Evolutionary conservation across 495 filamentous ascomycete species (phyloP), one percentile per base, ranked within the genome.

Genomic region (Hypomontagnella submonticulosa): DNA sequence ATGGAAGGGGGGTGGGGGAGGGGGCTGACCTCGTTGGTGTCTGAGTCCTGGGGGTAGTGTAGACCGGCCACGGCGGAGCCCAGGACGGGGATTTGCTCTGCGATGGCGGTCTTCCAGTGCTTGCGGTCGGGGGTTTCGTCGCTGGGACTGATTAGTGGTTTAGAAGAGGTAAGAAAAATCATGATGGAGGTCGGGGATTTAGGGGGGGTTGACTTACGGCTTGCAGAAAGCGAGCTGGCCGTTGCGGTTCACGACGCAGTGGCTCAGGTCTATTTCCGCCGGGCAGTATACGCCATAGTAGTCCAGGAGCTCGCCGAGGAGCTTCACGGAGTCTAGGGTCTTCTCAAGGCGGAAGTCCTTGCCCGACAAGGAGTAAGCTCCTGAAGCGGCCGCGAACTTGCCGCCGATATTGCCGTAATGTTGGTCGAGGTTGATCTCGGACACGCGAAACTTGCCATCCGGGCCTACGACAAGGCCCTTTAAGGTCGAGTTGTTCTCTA

Each of bases 401-500:
- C 63, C 57, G 37, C 46, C 46, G 10, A 57, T 67, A 57, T 67
- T 67, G 63, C 63, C 63, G 63, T 46, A 56, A 32, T 57, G 34
- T 37, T 67, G 51, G 63, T 67, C 63, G 19, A 67, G 63, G 34
- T 67, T 41, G 40, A 67, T 40, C 46, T 61, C 52, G n/a, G 63
- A 67, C 13, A 40, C 13, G 38, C 46, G 37, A 33, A 61, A 61
- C 46, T 61, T 51, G 51, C 63, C 63, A 37, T 67, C 57, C 27
- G 51, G 57, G 32, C 63, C 63, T 44, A 61, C 43, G 43, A 57
- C 63, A 2, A 67, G 32, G 19, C 57, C 63, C 27, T 52, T 44
- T 1, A 67, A 40, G 16, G 10, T 44, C 4, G 43, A 33, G 51
- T 61, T 37, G 11, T 53, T 6, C 23, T 27, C 44, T 19, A 67